phyloP scores from a whole-genome alignment of 2,329 filamentous ascomycete species.

The Hortaea sp. region DNA sequence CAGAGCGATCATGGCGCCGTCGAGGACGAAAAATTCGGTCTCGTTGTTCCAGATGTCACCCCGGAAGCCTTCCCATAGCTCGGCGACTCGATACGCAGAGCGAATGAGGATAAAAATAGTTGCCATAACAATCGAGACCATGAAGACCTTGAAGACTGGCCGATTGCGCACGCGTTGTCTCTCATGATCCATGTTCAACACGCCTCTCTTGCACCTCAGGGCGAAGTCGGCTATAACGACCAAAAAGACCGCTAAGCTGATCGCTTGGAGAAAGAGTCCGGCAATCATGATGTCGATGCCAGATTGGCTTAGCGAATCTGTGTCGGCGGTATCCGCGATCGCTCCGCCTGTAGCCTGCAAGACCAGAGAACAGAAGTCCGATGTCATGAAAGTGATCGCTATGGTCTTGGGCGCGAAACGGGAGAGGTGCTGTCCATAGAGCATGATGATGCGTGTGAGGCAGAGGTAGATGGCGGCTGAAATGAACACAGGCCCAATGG shows the following conservation, averaged over 20 bases:
- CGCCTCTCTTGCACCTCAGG: slow-evolving; percentile 4
- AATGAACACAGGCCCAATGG: slow-evolving; percentile 48
- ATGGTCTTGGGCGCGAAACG: slow-evolving; percentile 19
- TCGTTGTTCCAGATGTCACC: slow-evolving; percentile 47
- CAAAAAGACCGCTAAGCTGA: slow-evolving; percentile 39
- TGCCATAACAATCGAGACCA: slow-evolving; percentile 43
- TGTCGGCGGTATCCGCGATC: slow-evolving; percentile 41
- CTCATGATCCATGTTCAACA: slow-evolving; percentile 9
- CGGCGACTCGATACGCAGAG: slow-evolving; percentile 55
- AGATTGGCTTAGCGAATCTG: slow-evolving; percentile 28
- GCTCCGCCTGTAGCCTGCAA: slow-evolving; percentile 50
- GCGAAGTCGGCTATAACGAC: slow-evolving; percentile 27
- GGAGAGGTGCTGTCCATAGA: slow-evolving; percentile 35
- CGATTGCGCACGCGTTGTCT: slow-evolving; percentile 29
- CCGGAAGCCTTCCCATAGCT: slow-evolving; percentile 54
- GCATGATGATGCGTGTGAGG: slow-evolving; percentile 47
- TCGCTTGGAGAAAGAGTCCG: slow-evolving; percentile 47
- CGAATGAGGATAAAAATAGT: slow-evolving; percentile 52
- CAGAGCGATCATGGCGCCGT: slow-evolving; percentile 45
- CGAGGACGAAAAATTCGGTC: slow-evolving; percentile 39
- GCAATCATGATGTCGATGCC: slow-evolving; percentile 49
- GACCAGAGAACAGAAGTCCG: slow-evolving; percentile 45
- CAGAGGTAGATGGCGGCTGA: slow-evolving; percentile 48
- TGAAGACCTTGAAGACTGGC: slow-evolving; percentile 43
- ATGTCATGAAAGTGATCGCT: slow-evolving; percentile 48